These are phyloP conservation scores for Akebia trifoliata DNA, from an alignment of 164 flowering plant genomes.

Conservation along the genomic window DNA sequence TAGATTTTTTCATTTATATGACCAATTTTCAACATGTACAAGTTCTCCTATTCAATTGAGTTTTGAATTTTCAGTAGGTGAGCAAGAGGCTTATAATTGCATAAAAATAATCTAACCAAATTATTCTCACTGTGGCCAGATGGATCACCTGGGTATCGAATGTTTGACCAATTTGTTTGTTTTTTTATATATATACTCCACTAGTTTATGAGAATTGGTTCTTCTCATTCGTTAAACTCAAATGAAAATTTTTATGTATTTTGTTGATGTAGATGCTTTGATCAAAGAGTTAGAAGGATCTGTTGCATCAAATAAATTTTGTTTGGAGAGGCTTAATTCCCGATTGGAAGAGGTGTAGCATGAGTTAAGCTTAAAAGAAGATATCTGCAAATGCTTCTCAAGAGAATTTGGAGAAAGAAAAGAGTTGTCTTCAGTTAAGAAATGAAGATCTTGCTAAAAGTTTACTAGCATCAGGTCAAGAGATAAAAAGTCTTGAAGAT, in stretches of 20 bases:
- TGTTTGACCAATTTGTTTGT: too few species aligned
- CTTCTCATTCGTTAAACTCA: not conserved
- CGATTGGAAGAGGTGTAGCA: conserved; percentile 41
- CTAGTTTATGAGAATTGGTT: too few species aligned
- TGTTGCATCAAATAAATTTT: conserved; percentile 35
- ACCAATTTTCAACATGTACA: too few species aligned
- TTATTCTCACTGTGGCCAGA: too few species aligned
- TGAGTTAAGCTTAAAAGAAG: conserved; percentile 55
- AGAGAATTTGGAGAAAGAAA: conserved; percentile 64
- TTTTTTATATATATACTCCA: too few species aligned
- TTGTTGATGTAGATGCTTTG: conserved; percentile 42
- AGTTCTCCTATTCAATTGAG: not conserved
- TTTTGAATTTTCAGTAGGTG: conserved; percentile 36
- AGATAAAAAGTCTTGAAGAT: conserved; percentile 47
- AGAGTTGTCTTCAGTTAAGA: conserved; percentile 40
- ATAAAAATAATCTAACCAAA: too few species aligned
- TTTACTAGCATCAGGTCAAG: conserved; percentile 39
- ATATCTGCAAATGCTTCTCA: conserved; percentile 34
- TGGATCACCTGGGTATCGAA: too few species aligned
- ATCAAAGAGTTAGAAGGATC: conserved; percentile 58
- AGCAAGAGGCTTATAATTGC: too few species aligned
- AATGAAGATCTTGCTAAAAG: conserved; percentile 39
- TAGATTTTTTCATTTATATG: too few species aligned
- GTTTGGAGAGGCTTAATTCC: conserved; percentile 45
- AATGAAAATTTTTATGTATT: not conserved